These are phyloP conservation scores for Malassezia equina DNA, from an alignment of 1,284 basidiomycete genomes.

Conservation along the genomic window DNA sequence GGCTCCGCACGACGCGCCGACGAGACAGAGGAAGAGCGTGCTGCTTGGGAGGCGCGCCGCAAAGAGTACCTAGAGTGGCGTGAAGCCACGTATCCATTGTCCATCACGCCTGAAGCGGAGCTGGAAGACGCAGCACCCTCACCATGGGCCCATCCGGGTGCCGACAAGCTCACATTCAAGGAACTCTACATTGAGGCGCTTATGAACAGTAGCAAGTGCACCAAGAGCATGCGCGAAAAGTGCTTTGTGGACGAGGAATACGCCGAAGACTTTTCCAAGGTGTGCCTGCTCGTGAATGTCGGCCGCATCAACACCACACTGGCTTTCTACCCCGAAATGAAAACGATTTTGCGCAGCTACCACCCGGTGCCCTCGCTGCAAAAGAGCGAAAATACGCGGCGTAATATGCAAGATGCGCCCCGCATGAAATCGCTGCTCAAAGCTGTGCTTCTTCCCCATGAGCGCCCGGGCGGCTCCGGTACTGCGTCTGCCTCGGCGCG, in stretches of 20 bases:
- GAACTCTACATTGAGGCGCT: constrained; percentile 74
- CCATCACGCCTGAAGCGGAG: constrained; percentile 13
- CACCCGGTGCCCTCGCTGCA: constrained; percentile 73
- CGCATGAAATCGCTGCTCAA: constrained; percentile 67
- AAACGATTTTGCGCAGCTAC: constrained; percentile 67
- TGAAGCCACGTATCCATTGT: constrained; percentile 10
- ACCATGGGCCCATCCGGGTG: constrained; percentile 29
- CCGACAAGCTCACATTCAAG: constrained; percentile 56
- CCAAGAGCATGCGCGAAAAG: constrained; percentile 74
- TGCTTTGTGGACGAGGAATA: constrained; percentile 68
- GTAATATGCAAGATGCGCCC: constrained; percentile 69
- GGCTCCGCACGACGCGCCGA: constrained; percentile 32
- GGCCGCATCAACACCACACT: constrained; percentile 89
- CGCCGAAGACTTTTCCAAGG: constrained; percentile 64
- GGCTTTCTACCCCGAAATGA: constrained; percentile 67
- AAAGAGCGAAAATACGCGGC: constrained; percentile 55
- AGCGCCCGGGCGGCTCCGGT: constrained; percentile 49
- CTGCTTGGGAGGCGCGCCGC: constrained; percentile 20
- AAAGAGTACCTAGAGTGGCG: constrained; percentile 11
- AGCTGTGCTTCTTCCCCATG: constrained; percentile 63
- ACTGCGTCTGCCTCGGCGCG: constrained; percentile 28
- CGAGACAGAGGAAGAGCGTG: constrained; percentile 29
- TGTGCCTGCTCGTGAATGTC: constrained; percentile 75
- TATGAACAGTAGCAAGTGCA: constrained; percentile 68
- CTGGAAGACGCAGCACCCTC: constrained; percentile 16